Percentiles rank a stretch among this genome's conserved stretches.
These are phyloP conservation scores for Neonectria coccinea DNA, from an alignment of 2,329 filamentous ascomycete species.

Conservation along the genomic window DNA sequence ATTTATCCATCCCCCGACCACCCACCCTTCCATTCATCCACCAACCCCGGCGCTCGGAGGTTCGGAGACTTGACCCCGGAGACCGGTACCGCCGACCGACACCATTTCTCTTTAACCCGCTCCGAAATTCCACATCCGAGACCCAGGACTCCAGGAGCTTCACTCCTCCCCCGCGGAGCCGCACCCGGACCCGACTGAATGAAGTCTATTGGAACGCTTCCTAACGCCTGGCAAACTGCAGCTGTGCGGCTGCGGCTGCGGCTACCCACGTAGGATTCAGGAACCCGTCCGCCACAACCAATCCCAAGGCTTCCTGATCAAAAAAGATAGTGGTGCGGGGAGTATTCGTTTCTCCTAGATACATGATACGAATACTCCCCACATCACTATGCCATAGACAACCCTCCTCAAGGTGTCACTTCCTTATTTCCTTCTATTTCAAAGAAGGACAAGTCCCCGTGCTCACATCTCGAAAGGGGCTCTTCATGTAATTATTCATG, in stretches of 20 bases:
- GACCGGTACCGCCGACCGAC: conserved; percentile 14
- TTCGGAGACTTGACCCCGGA: conserved; percentile 41
- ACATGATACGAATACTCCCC: neutral
- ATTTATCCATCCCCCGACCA: conserved; percentile 25
- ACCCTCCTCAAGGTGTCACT: neutral
- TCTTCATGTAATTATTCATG: conserved; percentile 14
- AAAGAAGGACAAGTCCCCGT: neutral
- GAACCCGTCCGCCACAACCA: conserved; percentile 20
- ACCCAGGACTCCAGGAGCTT: no score
- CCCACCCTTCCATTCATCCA: conserved; percentile 24
- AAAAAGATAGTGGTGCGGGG: no score
- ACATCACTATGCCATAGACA: neutral
- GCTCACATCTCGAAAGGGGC: conserved; percentile 6
- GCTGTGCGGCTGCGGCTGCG: conserved; percentile 6
- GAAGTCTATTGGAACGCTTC: conserved; percentile 24
- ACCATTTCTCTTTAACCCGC: no score
- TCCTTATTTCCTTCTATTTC: neutral
- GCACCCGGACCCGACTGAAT: conserved; percentile 31
- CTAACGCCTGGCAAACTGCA: neutral
- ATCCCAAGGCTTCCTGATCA: neutral
- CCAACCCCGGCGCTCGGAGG: conserved; percentile 34
- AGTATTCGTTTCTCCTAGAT: no score
- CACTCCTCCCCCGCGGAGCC: conserved; percentile 33
- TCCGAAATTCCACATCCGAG: no score
- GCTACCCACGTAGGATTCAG: conserved; percentile 27